Evolutionary conservation across 805 yeast genomes (phyloP).

Genomic region (Yarrowia bubula): DNA sequence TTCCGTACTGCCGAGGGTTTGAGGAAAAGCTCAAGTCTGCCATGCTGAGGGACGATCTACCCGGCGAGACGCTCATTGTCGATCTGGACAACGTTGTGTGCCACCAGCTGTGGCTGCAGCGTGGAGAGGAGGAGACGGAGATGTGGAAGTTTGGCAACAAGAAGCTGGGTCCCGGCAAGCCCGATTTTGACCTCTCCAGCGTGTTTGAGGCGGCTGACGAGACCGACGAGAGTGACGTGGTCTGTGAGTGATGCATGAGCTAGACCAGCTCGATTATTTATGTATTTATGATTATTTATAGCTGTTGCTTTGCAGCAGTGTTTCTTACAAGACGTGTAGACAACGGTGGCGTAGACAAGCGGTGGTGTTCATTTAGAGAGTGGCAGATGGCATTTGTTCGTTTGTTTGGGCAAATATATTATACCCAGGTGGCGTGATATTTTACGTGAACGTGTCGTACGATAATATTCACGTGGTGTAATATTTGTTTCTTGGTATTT

Average conservation of each 20-base stretch:
- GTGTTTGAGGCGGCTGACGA: neutral
- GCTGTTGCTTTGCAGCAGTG: neutral
- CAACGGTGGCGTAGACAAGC: neutral
- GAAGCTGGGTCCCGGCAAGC: constrained; percentile 25
- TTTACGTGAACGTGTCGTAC: too few relatives aligned
- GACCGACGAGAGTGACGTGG: neutral
- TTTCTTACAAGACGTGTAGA: neutral
- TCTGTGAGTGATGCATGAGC: constrained; percentile 9
- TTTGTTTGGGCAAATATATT: too few relatives aligned
- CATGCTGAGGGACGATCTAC: constrained; percentile 31
- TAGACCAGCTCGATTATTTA: neutral
- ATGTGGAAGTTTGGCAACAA: constrained; percentile 19
- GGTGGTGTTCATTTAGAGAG: too few relatives aligned
- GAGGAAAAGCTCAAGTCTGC: constrained; percentile 32
- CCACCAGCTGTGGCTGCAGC: constrained; percentile 21
- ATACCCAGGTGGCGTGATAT: too few relatives aligned
- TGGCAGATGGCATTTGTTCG: too few relatives aligned
- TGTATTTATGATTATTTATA: constrained; percentile 21
- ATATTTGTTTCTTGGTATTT: too few relatives aligned
- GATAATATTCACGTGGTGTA: too few relatives aligned
- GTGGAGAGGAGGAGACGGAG: constrained; percentile 7
- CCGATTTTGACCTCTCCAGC: neutral
- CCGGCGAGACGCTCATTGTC: constrained; percentile 19
- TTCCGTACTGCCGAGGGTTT: constrained; percentile 31
- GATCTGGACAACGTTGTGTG: constrained; percentile 22